A percentile compares a stretch with the other conserved stretches of the same genome.
Conservation (phyloP, 108 stramenopile genomes). For the Discostella stelligeroides region DNA sequence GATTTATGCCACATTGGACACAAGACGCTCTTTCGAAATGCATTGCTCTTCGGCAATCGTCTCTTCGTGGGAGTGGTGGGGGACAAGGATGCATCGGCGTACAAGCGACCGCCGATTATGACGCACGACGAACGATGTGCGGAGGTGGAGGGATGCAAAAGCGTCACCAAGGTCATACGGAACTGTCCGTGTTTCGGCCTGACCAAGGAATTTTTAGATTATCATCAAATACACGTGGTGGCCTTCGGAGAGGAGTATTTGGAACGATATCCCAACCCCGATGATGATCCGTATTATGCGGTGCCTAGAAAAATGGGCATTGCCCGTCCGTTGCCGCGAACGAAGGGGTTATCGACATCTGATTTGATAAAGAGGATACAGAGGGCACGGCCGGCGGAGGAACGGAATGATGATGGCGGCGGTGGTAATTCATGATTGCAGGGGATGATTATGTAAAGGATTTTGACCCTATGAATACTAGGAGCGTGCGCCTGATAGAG, state of each 20-base stretch:
- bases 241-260: constrained; percentile 90
- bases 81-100: constrained; percentile 82
- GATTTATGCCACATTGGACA: constrained; percentile 92
- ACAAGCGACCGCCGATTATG: constrained; percentile 94
- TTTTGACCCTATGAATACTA: too few relatives aligned
- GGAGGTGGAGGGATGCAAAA: constrained; percentile 91
- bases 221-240: constrained; percentile 91
- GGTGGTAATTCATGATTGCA: constrained; percentile 37
- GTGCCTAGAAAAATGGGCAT: constrained; percentile 82
- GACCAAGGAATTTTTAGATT: constrained; percentile 82
- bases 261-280: constrained; percentile 81
- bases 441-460: too few relatives aligned
- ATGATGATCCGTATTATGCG: constrained; percentile 89
- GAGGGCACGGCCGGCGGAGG: constrained; percentile 67
- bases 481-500: too few relatives aligned
- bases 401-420: constrained; percentile 51
- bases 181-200: constrained; percentile 90
- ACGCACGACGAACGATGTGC: constrained; percentile 84
- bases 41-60: constrained; percentile 80
- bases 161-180: constrained; percentile 89
- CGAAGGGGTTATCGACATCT: constrained; percentile 77
- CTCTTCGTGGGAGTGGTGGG: constrained; percentile 90
- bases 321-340: constrained; percentile 77
- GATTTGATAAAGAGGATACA: constrained; percentile 88
- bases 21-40: constrained; percentile 85